phyloP scores from a whole-genome alignment of 169 alveolate species.

The Cytauxzoon felis region DNA sequence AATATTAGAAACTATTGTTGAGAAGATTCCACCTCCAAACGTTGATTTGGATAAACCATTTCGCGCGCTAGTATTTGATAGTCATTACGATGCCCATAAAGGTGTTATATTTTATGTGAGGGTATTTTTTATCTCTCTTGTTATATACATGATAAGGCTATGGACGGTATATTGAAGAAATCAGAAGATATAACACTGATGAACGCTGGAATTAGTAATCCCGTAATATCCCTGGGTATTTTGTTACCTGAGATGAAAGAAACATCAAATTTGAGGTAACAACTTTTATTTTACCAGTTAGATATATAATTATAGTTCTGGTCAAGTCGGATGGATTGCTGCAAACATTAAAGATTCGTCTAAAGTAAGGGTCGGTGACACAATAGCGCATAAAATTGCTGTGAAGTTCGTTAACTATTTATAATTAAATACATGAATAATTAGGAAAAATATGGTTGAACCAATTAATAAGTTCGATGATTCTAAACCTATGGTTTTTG shows the following conservation, averaged over 20 bases:
- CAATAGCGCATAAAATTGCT: slow-evolving; percentile 62
- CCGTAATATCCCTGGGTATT: slow-evolving; percentile 69
- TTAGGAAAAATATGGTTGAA: slow-evolving; percentile 19
- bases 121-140: slow-evolving; percentile 15
- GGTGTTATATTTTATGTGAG: slow-evolving; percentile 86
- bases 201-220: slow-evolving; percentile 47
- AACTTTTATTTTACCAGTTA: neutral
- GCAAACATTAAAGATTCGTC: slow-evolving; percentile 60
- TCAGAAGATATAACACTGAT: slow-evolving; percentile 63
- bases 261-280: slow-evolving; percentile 35
- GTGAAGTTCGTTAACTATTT: slow-evolving; percentile 22
- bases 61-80: slow-evolving; percentile 87
- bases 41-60: slow-evolving; percentile 66
- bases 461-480: slow-evolving; percentile 54
- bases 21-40: slow-evolving; percentile 81
- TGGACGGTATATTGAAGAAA: slow-evolving; percentile 66
- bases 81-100: slow-evolving; percentile 82
- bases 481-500: slow-evolving; percentile 84
- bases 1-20: slow-evolving; percentile 77
- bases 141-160: slow-evolving; percentile 14
- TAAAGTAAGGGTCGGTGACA: slow-evolving; percentile 79
- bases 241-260: slow-evolving; percentile 65
- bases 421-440: slow-evolving; percentile 51
- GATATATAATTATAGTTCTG: slow-evolving; percentile 21
- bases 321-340: slow-evolving; percentile 65